phyloP scores from a whole-genome alignment of 192 early-diverging fungal genomes.

The Podila epigama region DNA sequence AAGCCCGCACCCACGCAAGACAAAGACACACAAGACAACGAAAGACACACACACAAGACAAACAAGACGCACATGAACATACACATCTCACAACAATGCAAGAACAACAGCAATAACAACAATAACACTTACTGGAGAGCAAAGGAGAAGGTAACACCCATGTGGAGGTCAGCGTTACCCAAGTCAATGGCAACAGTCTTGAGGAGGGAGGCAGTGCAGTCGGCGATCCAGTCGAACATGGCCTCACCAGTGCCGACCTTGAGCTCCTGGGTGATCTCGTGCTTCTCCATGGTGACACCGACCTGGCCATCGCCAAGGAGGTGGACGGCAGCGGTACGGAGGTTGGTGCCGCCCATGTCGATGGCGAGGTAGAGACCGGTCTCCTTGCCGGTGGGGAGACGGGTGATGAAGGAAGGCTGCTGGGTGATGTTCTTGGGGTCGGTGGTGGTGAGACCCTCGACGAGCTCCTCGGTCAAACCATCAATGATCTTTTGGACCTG shows the following conservation, averaged over 20 bases:
- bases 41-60: too few species aligned
- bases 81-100: neutral
- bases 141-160: conserved; percentile 89
- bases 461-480: conserved; percentile 44
- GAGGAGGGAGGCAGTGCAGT: conserved; percentile 63
- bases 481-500: conserved; percentile 47
- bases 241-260: conserved; percentile 75
- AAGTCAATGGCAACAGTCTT: conserved; percentile 49
- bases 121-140: conserved; percentile 71
- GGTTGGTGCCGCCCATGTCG: conserved; percentile 95
- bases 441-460: conserved; percentile 55
- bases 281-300: conserved; percentile 78
- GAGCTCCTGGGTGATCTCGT: conserved; percentile 75
- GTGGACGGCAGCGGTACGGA: conserved; percentile 85
- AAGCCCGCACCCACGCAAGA: too few species aligned
- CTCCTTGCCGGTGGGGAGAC: conserved; percentile 84
- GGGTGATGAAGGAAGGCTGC: conserved; percentile 92
- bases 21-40: too few species aligned
- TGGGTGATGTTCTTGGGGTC: conserved; percentile 67
- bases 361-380: conserved; percentile 88
- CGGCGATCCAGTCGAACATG: conserved; percentile 89
- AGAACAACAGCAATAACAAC: neutral
- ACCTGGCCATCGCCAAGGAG: conserved; percentile 77
- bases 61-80: too few species aligned
- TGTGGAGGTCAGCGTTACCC: conserved; percentile 60